Evolutionary conservation across 2,329 filamentous ascomycete genomes (phyloP), one percentile per base, ranked within the genome.

Genomic region (Colletotrichum falcatum): DNA sequence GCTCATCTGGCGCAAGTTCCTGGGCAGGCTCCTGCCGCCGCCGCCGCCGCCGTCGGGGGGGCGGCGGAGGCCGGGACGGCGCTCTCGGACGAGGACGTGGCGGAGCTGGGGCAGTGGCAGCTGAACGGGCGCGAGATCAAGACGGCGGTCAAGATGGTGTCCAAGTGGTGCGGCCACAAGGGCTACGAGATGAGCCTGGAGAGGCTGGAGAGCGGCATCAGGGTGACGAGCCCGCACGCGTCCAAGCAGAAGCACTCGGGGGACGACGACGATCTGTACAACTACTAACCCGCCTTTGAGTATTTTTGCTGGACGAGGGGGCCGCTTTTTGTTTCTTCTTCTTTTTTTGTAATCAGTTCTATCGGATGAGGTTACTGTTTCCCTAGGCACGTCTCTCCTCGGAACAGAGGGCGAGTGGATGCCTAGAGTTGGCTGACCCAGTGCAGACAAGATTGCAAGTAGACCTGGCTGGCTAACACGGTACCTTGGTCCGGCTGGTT

Each of bases 91-190:
- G 78, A 77, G 11, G 81, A 84, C 42, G 69, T 85, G 5, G 73
- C 75, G 35, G 77, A 83, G 72, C 76, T 86, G 14, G 77, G 78
- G 2, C 75, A 78, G 28, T 83, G 79, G 82, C 76, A 78, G 67
- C 78, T 84, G 65, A 86, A 85, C 56, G 84, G 82, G 5, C 77
- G 82, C 28, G 81, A 84, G 78, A 86, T 85, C 73, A 85, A 85
- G 75, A 84, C 81, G 65, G 82, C 81, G 11, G 78, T 85, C 74
- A 82, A 84, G 77, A 84, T 85, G 83, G 81, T 81, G 1, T 49
- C 59, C n/a, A 77, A 77, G 61, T 85, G 83, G 83, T 86, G 83
- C 73, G 77, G 81, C 42, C 77, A 83, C 72, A 84, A 85, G 76
- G 77, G 77, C 9, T 82, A 84, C 58, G 74, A 75, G 20, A 78